Evolutionary conservation across 768 basidiomycete species (phyloP).

Genomic region (Tephrocybe sp.): DNA sequence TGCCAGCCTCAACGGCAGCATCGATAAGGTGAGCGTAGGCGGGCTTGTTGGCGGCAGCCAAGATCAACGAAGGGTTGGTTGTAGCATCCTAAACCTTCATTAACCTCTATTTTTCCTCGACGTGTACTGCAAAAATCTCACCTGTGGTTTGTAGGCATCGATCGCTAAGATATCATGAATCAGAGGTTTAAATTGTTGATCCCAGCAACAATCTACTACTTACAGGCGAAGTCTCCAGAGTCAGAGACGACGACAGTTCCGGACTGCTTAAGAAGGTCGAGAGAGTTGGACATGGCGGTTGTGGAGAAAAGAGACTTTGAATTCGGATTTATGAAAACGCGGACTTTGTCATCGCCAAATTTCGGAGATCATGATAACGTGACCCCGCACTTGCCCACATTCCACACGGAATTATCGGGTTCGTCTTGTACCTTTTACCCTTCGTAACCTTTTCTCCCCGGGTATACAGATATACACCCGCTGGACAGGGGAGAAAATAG

Average conservation of each 20-base stretch:
- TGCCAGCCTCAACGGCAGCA: conserved; percentile 70
- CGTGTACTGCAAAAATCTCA: conserved; percentile 23
- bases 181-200: conserved; percentile 16
- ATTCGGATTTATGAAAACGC: conserved; percentile 10
- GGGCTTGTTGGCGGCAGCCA: conserved; percentile 90
- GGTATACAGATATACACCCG: too few relatives aligned
- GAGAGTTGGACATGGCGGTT: conserved; percentile 70
- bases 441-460: background rate
- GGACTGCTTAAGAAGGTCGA: conserved; percentile 83
- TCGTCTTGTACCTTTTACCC: background rate
- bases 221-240: conserved; percentile 93
- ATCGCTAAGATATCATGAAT: conserved; percentile 57
- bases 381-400: conserved; percentile 9
- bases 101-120: background rate
- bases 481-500: too few relatives aligned
- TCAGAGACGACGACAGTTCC: conserved; percentile 98
- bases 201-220: conserved; percentile 22
- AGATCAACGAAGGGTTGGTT: conserved; percentile 94
- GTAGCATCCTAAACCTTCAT: conserved; percentile 78
- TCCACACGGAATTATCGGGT: background rate
- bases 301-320: conserved; percentile 9
- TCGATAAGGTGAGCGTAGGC: conserved; percentile 84
- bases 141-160: conserved; percentile 95
- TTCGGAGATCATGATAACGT: conserved; percentile 16
- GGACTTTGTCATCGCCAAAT: conserved; percentile 13